A percentile compares a stretch with the other conserved stretches of the same genome.
These are phyloP conservation scores for Cyclocybe aegerita DNA, from an alignment of 768 basidiomycete genomes.

Conservation along the genomic window DNA sequence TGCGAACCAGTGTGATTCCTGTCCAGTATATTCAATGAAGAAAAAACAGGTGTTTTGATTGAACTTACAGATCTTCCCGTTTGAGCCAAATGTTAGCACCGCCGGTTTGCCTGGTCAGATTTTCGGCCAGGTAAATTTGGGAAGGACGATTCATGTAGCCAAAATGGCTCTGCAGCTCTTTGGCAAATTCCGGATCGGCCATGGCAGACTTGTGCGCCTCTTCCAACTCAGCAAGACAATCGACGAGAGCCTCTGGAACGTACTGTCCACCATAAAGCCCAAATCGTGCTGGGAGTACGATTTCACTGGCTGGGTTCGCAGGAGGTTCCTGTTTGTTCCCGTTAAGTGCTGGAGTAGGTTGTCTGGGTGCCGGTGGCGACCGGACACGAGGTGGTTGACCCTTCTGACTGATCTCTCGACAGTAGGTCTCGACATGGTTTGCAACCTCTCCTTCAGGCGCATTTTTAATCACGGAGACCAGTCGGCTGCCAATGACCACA, in stretches of 20 bases:
- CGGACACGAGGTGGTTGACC: constrained; percentile 33
- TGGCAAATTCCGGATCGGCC: constrained; percentile 87
- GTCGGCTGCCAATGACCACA: constrained; percentile 88
- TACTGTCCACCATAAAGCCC: constrained; percentile 97
- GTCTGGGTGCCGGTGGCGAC: constrained; percentile 25
- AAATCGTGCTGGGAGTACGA: constrained; percentile 76
- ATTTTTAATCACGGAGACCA: constrained; percentile 79
- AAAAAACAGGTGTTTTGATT: neutral
- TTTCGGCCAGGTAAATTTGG: constrained; percentile 87
- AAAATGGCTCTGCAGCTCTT: constrained; percentile 85
- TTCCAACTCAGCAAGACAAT: constrained; percentile 88
- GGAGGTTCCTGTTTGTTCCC: constrained; percentile 27
- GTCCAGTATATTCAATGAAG: constrained; percentile 1
- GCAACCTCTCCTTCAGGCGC: constrained; percentile 49
- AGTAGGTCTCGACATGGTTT: constrained; percentile 67
- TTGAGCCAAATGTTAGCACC: constrained; percentile 99
- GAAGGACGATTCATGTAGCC: constrained; percentile 96
- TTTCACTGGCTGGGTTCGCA: constrained; percentile 28
- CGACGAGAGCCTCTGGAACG: constrained; percentile 95
- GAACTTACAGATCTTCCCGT: constrained; percentile 81
- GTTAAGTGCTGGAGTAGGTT: constrained; percentile 27
- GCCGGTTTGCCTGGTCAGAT: constrained; percentile 84
- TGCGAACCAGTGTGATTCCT: constrained; percentile 99
- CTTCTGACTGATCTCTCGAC: constrained; percentile 62
- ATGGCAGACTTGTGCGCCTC: constrained; percentile 86